Percentiles rank a stretch among this genome's conserved stretches.
Evolutionary conservation across 2,329 filamentous ascomycete species (phyloP).

Genomic region (Daldinia sp.): DNA sequence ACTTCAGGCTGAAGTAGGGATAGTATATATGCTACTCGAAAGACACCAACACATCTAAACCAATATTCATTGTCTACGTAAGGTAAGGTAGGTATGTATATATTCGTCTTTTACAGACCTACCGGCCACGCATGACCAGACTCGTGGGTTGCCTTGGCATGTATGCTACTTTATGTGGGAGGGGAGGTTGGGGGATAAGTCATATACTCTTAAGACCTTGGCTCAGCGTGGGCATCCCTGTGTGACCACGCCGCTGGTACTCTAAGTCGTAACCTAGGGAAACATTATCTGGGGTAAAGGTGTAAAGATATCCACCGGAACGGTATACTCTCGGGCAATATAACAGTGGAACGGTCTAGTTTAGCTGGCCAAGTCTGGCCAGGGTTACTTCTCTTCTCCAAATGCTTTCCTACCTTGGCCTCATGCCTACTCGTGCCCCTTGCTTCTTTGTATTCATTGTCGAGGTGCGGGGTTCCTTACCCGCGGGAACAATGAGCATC

Average conservation of each 20-base stretch:
- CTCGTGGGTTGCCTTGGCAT: constrained; percentile 20
- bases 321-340: neutral
- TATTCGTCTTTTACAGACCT: constrained; percentile 19
- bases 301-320: neutral
- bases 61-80: constrained; percentile 2
- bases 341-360: constrained; percentile 5
- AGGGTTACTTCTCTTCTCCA: constrained; percentile 10
- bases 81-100: neutral
- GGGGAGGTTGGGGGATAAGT: constrained; percentile 32
- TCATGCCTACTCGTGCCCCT: neutral
- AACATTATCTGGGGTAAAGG: constrained; percentile 12
- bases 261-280: constrained; percentile 15
- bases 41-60: neutral
- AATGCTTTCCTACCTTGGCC: neutral
- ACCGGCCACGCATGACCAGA: constrained; percentile 23
- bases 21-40: constrained; percentile 31
- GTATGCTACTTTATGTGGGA: neutral
- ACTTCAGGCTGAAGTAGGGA: constrained; percentile 40
- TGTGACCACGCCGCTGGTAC: constrained; percentile 25
- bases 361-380: neutral
- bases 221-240: constrained; percentile 22
- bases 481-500: constrained; percentile 26
- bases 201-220: constrained; percentile 14
- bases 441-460: constrained; percentile 1
- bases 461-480: constrained; percentile 35